Percentiles rank a stretch among this genome's conserved stretches.
Conservation (phyloP, 345 rosid species). For the Angophora floribunda region DNA sequence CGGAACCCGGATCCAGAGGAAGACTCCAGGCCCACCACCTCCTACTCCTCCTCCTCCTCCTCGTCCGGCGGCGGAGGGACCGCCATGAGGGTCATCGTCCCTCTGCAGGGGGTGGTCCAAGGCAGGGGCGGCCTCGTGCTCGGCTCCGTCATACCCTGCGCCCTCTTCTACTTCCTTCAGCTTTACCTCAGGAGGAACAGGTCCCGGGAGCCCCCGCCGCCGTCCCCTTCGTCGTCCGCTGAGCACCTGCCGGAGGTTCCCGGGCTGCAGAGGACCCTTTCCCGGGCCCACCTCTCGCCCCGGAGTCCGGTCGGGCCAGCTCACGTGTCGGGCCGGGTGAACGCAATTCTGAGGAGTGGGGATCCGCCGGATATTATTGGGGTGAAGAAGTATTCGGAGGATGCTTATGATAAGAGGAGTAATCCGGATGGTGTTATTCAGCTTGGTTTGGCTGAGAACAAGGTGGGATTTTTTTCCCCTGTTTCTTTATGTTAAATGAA, state of each 20-base stretch:
- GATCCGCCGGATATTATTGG: slow-evolving; percentile 49
- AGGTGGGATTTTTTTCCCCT: slow-evolving; percentile 7
- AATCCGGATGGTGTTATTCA: slow-evolving; percentile 77
- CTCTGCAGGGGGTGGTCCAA: slow-evolving; percentile 88
- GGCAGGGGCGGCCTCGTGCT: slow-evolving; percentile 87
- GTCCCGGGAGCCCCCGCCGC: slow-evolving; percentile 15
- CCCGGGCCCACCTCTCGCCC: slow-evolving; percentile 62
- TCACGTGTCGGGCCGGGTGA: slow-evolving; percentile 44
- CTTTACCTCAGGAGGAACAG: slow-evolving; percentile 65
- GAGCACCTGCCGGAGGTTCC: slow-evolving; percentile 50
- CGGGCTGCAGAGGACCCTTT: slow-evolving; percentile 42
- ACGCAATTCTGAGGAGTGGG: slow-evolving; percentile 31
- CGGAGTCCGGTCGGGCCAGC: slow-evolving; percentile 54
- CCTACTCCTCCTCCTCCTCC: slow-evolving; percentile 5
- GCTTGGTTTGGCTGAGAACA: slow-evolving; percentile 69
- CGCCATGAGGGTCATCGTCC: slow-evolving; percentile 91
- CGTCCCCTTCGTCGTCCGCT: slow-evolving; percentile 34
- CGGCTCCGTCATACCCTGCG: slow-evolving; percentile 94
- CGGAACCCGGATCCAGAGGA: slow-evolving; percentile 32
- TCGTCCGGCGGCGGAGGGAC: slow-evolving; percentile 46
- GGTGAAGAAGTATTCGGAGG: slow-evolving; percentile 46
- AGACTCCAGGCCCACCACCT: slow-evolving; percentile 6
- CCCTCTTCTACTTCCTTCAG: slow-evolving; percentile 87
- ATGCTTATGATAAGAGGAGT: slow-evolving; percentile 50
- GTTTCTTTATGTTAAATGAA: background rate